These are phyloP conservation scores for Papiliotrema terrestris DNA, from an alignment of 1,284 basidiomycete genomes.

Conservation along the genomic window DNA sequence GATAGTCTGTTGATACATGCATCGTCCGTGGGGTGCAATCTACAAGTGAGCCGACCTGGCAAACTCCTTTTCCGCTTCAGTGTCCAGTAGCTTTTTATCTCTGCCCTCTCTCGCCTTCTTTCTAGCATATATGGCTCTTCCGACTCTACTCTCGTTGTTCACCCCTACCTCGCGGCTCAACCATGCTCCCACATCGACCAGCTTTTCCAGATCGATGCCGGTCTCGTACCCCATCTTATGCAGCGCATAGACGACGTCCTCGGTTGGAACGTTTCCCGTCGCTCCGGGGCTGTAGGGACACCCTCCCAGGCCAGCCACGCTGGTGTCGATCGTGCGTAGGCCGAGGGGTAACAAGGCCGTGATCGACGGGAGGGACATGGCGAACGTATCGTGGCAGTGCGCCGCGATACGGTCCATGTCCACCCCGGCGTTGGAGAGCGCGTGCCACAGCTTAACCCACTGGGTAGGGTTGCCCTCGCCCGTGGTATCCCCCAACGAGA, in stretches of 20 bases:
- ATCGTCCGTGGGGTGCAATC: too few relatives aligned
- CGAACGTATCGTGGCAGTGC: slow-evolving; percentile 89
- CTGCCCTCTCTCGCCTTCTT: slow-evolving; percentile 12
- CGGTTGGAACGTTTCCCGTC: slow-evolving; percentile 88
- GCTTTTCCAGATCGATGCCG: slow-evolving; percentile 60
- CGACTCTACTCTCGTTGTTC: slow-evolving; percentile 73
- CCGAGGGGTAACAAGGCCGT: slow-evolving; percentile 50
- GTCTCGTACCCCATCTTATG: slow-evolving; percentile 67
- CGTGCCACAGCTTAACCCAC: slow-evolving; percentile 65
- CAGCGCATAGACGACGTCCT: slow-evolving; percentile 83
- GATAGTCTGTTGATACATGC: too few relatives aligned
- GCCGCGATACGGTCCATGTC: slow-evolving; percentile 67
- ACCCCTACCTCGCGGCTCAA: slow-evolving; percentile 65
- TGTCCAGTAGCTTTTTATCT: background rate
- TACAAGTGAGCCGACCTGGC: too few relatives aligned
- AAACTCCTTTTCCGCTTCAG: too few relatives aligned
- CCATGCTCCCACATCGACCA: slow-evolving; percentile 77
- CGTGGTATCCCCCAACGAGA: slow-evolving; percentile 88
- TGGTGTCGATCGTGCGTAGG: slow-evolving; percentile 55
- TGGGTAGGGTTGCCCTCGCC: slow-evolving; percentile 75
- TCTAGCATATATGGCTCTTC: slow-evolving; percentile 64
- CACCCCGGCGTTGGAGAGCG: slow-evolving; percentile 68
- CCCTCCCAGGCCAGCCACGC: slow-evolving; percentile 83
- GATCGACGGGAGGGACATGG: slow-evolving; percentile 61
- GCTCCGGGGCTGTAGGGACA: slow-evolving; percentile 95